Conservation (phyloP, 371 early-diverging fungal genomes). For the Mortierella sp. region DNA sequence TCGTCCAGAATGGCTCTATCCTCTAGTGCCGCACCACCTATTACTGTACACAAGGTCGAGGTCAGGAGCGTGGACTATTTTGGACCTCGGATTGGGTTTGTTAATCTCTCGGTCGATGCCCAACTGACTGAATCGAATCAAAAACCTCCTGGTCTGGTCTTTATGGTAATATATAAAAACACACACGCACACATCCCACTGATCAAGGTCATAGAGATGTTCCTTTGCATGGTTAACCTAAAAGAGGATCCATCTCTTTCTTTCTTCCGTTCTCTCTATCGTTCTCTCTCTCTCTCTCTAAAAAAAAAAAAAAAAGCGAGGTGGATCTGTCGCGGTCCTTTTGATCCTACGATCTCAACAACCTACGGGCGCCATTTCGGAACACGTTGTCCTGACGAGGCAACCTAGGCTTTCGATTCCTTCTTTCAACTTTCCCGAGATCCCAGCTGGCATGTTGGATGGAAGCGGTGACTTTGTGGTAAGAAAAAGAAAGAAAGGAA, state of each 20-base stretch:
- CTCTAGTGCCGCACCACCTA: conserved; percentile 1
- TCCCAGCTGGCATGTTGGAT: conserved; percentile 92
- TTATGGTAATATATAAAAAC: conserved; percentile 64
- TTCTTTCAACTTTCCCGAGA: conserved; percentile 67
- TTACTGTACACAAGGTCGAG: conserved; percentile 57
- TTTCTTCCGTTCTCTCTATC: no score
- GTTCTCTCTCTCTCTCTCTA: no score
- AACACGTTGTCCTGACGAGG: conserved; percentile 71
- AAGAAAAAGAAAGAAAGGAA: conserved; percentile 70
- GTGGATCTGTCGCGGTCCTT: conserved; percentile 80
- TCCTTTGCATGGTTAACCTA: no score
- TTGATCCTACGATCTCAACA: conserved; percentile 64
- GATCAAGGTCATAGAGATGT: neutral
- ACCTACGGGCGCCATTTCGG: conserved; percentile 50
- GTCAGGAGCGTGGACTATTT: conserved; percentile 81
- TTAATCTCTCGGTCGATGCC: conserved; percentile 76
- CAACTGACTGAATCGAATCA: conserved; percentile 58
- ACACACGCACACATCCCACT: no score
- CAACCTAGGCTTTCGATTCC: conserved; percentile 84
- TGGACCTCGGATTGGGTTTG: conserved; percentile 75
- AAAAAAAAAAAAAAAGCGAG: conserved; percentile 68
- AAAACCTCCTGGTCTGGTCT: conserved; percentile 79
- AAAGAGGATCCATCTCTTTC: neutral
- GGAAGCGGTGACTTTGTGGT: conserved; percentile 81
- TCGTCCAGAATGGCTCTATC: neutral